A percentile compares a stretch with the other conserved stretches of the same genome.
Evolutionary conservation across 805 yeast genomes (phyloP).

Genomic region (Barnettozyma botsteinii): DNA sequence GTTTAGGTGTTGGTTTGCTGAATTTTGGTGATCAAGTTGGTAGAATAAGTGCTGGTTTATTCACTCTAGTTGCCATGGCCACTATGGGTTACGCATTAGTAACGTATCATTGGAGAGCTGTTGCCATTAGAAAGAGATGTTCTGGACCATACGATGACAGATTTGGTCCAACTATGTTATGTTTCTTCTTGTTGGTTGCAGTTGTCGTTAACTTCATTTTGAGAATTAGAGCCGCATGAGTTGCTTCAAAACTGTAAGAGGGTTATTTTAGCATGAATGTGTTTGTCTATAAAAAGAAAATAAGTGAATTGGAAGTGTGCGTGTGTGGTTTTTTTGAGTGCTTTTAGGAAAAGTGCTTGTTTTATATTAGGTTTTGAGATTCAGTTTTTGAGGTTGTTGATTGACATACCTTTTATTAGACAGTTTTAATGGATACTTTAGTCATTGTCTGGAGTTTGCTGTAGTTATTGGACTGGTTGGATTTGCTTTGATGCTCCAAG

Average conservation of each 20-base stretch:
- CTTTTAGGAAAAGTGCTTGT: too few species aligned
- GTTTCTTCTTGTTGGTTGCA: constrained; percentile 87
- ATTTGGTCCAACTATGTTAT: constrained; percentile 96
- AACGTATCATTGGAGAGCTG: constrained; percentile 99
- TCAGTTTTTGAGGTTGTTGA: too few species aligned
- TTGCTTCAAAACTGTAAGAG: not conserved
- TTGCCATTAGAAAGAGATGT: constrained; percentile 95
- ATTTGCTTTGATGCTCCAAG: too few species aligned
- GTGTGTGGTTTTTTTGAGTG: too few species aligned
- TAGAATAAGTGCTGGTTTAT: constrained; percentile 85
- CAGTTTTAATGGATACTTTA: too few species aligned
- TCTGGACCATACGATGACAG: constrained; percentile 99
- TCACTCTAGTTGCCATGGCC: constrained; percentile 95
- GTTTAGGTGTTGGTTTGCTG: constrained; percentile 90
- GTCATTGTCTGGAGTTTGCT: too few species aligned
- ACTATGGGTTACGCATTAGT: constrained; percentile 94
- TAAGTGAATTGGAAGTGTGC: too few species aligned
- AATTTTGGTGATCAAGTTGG: constrained; percentile 96
- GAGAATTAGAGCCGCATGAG: constrained; percentile 36
- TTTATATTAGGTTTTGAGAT: too few species aligned
- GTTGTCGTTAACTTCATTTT: constrained; percentile 88
- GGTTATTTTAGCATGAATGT: too few species aligned
- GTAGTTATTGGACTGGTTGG: too few species aligned
- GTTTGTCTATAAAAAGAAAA: too few species aligned
- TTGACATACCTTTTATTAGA: too few species aligned